Evolutionary conservation across 1,284 basidiomycete genomes (phyloP), one percentile per base, ranked within the genome.

Genomic region (Melampsora americana): DNA sequence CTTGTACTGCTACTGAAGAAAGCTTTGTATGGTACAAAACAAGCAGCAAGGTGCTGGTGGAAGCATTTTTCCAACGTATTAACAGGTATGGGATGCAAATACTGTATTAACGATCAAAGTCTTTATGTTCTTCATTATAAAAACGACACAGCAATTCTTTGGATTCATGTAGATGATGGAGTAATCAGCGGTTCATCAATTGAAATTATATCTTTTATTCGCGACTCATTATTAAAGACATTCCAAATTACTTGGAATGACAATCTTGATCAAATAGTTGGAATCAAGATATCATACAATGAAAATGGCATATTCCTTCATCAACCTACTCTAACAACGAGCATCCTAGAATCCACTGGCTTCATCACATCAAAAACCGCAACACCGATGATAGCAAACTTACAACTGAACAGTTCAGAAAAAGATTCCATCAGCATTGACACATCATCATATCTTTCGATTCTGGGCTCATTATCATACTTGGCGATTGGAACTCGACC

Each of bases 151-250:
- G 56, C 56, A 18, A 60, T 60, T 18, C 14, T 60, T 9, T 60
- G 56, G 56, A 60, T 60, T n/a, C 56, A 60, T 60, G 56, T 60
- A 11, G 56, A 60, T 60, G 56, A 60, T 60, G 56, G 56, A 16
- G 14, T 60, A 28, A 28, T 60, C 46, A 11, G 46, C 20, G 46
- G n/a, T n/a, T n/a, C 46, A 48, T 48, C 46, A 48, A 48, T 48
- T n/a, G n/a, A n/a, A n/a, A n/a, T n/a, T n/a, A n/a, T n/a, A n/a
- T n/a, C n/a, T n/a, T n/a, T n/a, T n/a, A n/a, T n/a, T n/a, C n/a
- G n/a, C n/a, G n/a, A n/a, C n/a, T n/a, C n/a, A n/a, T n/a, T n/a
- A n/a, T n/a, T n/a, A n/a, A n/a, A n/a, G n/a, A n/a, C n/a, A n/a
- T n/a, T n/a, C n/a, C n/a, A n/a, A n/a, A n/a, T n/a, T n/a, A n/a